These are phyloP conservation scores for Schwanniomyces sp. DNA, from an alignment of 805 yeast species.

Conservation along the genomic window DNA sequence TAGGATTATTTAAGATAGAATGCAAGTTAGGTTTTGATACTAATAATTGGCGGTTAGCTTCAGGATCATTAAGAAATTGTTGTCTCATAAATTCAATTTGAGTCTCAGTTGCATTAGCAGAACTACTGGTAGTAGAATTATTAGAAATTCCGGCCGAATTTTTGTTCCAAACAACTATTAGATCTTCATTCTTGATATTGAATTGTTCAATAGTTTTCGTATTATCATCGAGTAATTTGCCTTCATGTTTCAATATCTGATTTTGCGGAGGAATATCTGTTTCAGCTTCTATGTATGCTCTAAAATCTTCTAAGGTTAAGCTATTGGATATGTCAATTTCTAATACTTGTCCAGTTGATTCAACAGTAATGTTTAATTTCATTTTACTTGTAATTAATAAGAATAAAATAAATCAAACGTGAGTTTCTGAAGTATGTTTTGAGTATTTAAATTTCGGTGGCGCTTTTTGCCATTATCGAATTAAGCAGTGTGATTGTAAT, in stretches of 20 bases:
- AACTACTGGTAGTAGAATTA: not conserved
- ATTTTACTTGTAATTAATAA: slow-evolving; percentile 7
- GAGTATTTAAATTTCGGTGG: not conserved
- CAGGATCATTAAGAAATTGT: slow-evolving; percentile 45
- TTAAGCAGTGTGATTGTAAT: not conserved
- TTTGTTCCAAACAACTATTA: slow-evolving; percentile 42
- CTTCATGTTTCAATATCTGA: slow-evolving; percentile 53
- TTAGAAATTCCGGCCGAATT: slow-evolving; percentile 8
- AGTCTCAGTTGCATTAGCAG: slow-evolving; percentile 15
- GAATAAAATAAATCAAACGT: not conserved
- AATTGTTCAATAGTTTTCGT: slow-evolving; percentile 43
- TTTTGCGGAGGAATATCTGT: slow-evolving; percentile 47
- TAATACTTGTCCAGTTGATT: slow-evolving; percentile 23
- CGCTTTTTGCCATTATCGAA: not conserved
- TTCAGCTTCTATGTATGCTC: slow-evolving; percentile 73
- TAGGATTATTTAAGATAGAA: slow-evolving; percentile 46
- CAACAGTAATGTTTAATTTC: slow-evolving; percentile 26
- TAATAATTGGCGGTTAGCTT: slow-evolving; percentile 32
- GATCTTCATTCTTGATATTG: slow-evolving; percentile 57
- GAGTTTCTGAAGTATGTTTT: not conserved
- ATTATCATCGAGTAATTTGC: slow-evolving; percentile 31
- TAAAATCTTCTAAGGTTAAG: slow-evolving; percentile 63
- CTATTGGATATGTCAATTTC: slow-evolving; percentile 65
- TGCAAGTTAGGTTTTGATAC: slow-evolving; percentile 49
- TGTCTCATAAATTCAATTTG: slow-evolving; percentile 52